Base-by-base conservation (phyloP, 495 filamentous ascomycete genomes). In the Neurospora sp. region DNA sequence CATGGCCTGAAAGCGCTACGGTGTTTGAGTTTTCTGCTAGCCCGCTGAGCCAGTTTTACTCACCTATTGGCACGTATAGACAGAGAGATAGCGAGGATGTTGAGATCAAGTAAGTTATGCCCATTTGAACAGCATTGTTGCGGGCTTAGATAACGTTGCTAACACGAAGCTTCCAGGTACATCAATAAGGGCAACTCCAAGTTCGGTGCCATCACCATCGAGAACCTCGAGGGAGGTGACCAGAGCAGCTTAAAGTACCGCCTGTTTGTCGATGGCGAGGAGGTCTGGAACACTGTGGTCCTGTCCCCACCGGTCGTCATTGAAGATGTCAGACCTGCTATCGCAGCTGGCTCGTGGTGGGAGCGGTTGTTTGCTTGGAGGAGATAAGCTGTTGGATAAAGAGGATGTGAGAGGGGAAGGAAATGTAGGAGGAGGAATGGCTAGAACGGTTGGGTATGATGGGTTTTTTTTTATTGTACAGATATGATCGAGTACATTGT, bases 31-130 rank as follows among this genome's bases (percentile, higher is more conserved):
- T 97, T 78, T 93, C 90, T 48, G 92, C 91, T 16, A 94, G 92
- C 70, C 96, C 96, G 31, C 78, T 98, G 46, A 95, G 88, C 75
- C 96, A 97, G 88, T 99, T 99, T 77, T 97, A 93, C 76, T 83
- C 96, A 11, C 96, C 96, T 1, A 81, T 93, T n/a, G 86, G 91
- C 6, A 93, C 94, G 3, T 99, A 98, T 78, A 77, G 81, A 48
- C 92, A 96, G 80, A 88, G 84, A 2, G 93, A 96, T 77, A 82
- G 86, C 0, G 91, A 94, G 74, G 94, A 97, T 79, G 85, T 95
- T 6, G 79, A 87, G 72, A 85, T 97, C 69, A 94, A 97, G 87
- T 92, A 83, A 82, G 85, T 85, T 8, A 1, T 1, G 4, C 10
- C 39, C 53, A 39, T 22, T 42, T 14, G 14, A 2, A 42, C 72